phyloP scores from a whole-genome alignment of 345 rosid species.

The Euphorbia lathyris region DNA sequence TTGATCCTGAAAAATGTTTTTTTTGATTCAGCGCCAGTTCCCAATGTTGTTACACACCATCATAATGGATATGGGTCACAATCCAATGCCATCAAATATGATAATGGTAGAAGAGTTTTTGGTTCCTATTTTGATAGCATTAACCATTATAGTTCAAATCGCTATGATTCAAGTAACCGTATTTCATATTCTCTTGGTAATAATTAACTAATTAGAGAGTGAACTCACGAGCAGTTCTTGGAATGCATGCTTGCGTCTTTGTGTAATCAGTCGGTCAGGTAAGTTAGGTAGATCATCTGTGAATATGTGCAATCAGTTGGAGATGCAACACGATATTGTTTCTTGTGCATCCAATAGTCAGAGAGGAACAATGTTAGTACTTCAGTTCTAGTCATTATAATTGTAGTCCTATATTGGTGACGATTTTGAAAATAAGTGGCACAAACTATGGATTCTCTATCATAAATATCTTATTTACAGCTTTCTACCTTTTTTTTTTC shows the following conservation, averaged over 20 bases:
- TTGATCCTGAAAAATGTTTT: conserved; percentile 18
- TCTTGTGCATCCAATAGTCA: neutral
- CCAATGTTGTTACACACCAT: conserved; percentile 51
- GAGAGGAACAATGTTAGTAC: neutral
- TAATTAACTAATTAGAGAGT: conserved; percentile 3
- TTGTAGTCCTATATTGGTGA: neutral
- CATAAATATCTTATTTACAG: neutral
- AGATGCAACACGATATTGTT: neutral
- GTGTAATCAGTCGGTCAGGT: neutral
- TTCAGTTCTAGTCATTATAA: neutral
- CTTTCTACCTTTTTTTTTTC: neutral
- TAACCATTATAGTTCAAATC: conserved; percentile 55
- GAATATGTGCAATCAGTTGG: conserved; percentile 14
- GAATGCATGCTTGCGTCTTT: conserved; percentile 6
- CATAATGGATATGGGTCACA: conserved; percentile 51
- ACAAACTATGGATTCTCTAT: conserved; percentile 1
- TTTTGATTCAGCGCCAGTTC: conserved; percentile 42
- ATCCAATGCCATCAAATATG: conserved; percentile 44
- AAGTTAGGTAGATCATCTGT: conserved; percentile 7
- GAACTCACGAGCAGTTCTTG: neutral
- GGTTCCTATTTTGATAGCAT: conserved; percentile 52
- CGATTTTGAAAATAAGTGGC: neutral
- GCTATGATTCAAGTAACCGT: conserved; percentile 42
- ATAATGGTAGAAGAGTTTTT: conserved; percentile 58
- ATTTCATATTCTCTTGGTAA: conserved; percentile 34